A percentile compares a stretch with the other conserved stretches of the same genome.
phyloP scores from a whole-genome alignment of 352 stramenopile genomes.

The Thraustotheca clavata region DNA sequence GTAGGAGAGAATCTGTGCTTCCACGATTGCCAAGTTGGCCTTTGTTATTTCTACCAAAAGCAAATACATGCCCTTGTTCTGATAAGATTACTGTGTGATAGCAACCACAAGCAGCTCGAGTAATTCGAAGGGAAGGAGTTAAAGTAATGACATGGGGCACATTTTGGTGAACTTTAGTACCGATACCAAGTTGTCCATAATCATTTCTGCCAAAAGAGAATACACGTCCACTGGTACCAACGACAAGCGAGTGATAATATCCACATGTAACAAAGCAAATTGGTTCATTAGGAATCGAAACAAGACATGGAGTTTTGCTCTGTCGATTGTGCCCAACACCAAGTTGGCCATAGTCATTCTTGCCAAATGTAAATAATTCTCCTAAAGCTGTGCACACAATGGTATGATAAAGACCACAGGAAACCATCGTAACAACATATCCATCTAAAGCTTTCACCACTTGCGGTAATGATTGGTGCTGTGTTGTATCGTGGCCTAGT shows the following conservation, averaged over 20 bases:
- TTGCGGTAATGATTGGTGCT: constrained; percentile 62
- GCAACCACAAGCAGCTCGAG: constrained; percentile 68
- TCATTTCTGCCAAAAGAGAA: constrained; percentile 83
- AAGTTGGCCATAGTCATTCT: constrained; percentile 85
- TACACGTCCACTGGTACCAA: constrained; percentile 49
- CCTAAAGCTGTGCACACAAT: constrained; percentile 59
- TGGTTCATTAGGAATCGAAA: constrained; percentile 56
- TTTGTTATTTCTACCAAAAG: constrained; percentile 86
- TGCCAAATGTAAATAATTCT: constrained; percentile 70
- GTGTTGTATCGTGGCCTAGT: constrained; percentile 71
- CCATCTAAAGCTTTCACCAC: constrained; percentile 67
- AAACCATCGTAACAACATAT: constrained; percentile 64
- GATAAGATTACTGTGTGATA: constrained; percentile 82
- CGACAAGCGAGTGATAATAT: constrained; percentile 78
- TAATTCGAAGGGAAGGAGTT: constrained; percentile 59
- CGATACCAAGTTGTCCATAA: constrained; percentile 80
- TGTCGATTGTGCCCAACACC: constrained; percentile 69
- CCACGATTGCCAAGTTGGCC: constrained; percentile 79
- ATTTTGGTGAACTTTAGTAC: constrained; percentile 79
- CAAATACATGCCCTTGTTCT: constrained; percentile 74
- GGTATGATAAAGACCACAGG: constrained; percentile 79
- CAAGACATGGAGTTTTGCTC: constrained; percentile 53
- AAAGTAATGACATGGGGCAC: constrained; percentile 55
- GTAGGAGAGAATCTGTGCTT: constrained; percentile 69
- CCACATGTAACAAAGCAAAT: constrained; percentile 75